phyloP scores from a whole-genome alignment of 1,284 basidiomycete genomes.

The Malassezia slooffiae region DNA sequence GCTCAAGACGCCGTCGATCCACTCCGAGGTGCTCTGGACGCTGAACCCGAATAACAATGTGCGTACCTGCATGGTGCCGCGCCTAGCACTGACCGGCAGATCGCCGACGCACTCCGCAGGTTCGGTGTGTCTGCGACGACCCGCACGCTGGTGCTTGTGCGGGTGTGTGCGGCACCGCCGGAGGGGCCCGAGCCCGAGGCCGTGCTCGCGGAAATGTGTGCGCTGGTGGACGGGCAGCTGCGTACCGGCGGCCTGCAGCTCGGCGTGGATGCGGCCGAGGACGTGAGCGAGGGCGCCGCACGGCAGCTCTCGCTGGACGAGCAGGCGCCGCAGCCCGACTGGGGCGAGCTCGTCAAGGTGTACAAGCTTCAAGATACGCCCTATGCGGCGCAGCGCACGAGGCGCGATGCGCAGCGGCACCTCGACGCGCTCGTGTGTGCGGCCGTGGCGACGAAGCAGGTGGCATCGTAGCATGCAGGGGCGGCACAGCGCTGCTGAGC shows the following conservation, averaged over 20 bases:
- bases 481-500: too few relatives aligned
- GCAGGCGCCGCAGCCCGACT: slow-evolving; percentile 1
- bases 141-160: slow-evolving; percentile 8
- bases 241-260: background rate
- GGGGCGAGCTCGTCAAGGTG: slow-evolving; percentile 5
- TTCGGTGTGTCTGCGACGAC: slow-evolving; percentile 12
- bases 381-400: too few relatives aligned
- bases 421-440: background rate
- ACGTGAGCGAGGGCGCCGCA: background rate
- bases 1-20: slow-evolving; percentile 17
- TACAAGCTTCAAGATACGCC: slow-evolving; percentile 11
- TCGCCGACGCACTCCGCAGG: slow-evolving; percentile 13
- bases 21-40: slow-evolving; percentile 19
- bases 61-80: background rate
- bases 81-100: slow-evolving; percentile 2
- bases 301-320: too few relatives aligned
- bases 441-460: slow-evolving; percentile 13
- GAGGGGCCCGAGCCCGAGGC: background rate
- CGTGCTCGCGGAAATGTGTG: slow-evolving; percentile 4
- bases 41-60: slow-evolving; percentile 17
- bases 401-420: too few relatives aligned
- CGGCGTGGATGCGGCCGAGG: background rate
- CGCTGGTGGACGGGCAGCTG: slow-evolving; percentile 11
- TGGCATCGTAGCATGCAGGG: background rate
- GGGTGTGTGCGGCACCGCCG: slow-evolving; percentile 1